These are phyloP conservation scores for Primulina eburnea DNA, from an alignment of 257 asterid genomes.

Conservation along the genomic window DNA sequence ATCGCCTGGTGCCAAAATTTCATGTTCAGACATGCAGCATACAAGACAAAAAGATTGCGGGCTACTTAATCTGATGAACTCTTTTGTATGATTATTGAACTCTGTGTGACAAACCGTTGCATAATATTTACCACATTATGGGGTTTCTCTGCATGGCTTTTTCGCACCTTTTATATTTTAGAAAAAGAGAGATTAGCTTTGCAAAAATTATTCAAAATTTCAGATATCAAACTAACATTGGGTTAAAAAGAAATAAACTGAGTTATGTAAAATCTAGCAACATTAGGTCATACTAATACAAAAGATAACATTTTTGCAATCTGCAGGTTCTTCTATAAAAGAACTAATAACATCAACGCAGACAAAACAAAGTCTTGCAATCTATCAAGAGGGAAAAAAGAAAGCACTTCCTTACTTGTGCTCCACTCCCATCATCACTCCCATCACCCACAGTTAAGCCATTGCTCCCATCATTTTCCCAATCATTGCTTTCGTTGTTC, in stretches of 20 bases:
- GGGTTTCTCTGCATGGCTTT: not conserved
- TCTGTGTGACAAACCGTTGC: not conserved
- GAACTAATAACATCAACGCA: not conserved
- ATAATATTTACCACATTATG: not conserved
- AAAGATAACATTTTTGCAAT: constrained; percentile 6
- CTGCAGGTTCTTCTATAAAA: not conserved
- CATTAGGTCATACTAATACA: not conserved
- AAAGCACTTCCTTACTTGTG: constrained; percentile 47
- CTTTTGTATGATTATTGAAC: not conserved
- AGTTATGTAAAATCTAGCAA: not conserved
- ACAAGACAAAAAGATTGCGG: not conserved
- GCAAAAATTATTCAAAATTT: not conserved
- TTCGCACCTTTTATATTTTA: not conserved
- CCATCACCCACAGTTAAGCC: constrained; percentile 50
- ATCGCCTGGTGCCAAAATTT: not conserved
- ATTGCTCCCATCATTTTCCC: constrained; percentile 49
- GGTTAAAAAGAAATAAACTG: not conserved
- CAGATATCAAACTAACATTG: not conserved
- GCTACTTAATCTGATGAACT: not conserved
- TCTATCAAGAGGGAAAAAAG: constrained; percentile 1
- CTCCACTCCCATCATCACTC: constrained; percentile 75
- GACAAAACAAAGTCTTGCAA: not conserved
- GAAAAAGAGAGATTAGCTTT: no score
- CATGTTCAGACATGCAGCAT: not conserved
- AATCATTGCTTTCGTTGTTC: constrained; percentile 48